A percentile compares a stretch with the other conserved stretches of the same genome.
phyloP scores from a whole-genome alignment of 306 rosid species.

The Oemleria cerasiformis region DNA sequence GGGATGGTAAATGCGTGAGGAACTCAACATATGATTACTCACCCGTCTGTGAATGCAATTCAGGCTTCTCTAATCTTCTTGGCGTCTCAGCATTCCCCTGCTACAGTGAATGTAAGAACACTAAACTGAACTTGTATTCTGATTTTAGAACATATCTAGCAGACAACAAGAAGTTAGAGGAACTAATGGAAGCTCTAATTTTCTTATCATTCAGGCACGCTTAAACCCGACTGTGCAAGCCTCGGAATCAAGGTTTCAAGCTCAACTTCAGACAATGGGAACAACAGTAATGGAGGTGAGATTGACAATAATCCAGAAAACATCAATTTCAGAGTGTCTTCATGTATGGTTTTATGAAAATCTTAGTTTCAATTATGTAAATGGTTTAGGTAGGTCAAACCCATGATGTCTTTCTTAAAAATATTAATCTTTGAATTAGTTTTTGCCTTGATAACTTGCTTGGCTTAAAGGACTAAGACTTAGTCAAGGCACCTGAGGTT shows the following conservation, averaged over 20 bases:
- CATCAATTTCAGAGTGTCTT: neutral
- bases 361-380: neutral
- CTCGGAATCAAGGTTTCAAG: slow-evolving; percentile 70
- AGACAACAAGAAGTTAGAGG: neutral
- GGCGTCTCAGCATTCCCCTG: slow-evolving; percentile 59
- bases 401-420: neutral
- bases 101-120: slow-evolving; percentile 62
- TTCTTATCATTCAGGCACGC: slow-evolving; percentile 51
- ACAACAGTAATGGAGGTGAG: slow-evolving; percentile 36
- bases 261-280: slow-evolving; percentile 20
- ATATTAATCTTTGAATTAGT: neutral
- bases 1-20: slow-evolving; percentile 50
- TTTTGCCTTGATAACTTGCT: neutral
- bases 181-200: neutral
- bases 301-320: neutral
- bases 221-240: slow-evolving; percentile 63
- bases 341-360: neutral
- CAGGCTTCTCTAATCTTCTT: slow-evolving; percentile 60
- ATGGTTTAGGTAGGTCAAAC: slow-evolving; percentile 16
- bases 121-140: neutral
- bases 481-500: slow-evolving; percentile 5
- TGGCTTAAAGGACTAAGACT: neutral
- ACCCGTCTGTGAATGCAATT: slow-evolving; percentile 45
- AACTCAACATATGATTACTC: slow-evolving; percentile 38
- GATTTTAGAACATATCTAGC: neutral